Conservation (phyloP, 805 yeast species). For the Hanseniaspora guilliermondii region DNA sequence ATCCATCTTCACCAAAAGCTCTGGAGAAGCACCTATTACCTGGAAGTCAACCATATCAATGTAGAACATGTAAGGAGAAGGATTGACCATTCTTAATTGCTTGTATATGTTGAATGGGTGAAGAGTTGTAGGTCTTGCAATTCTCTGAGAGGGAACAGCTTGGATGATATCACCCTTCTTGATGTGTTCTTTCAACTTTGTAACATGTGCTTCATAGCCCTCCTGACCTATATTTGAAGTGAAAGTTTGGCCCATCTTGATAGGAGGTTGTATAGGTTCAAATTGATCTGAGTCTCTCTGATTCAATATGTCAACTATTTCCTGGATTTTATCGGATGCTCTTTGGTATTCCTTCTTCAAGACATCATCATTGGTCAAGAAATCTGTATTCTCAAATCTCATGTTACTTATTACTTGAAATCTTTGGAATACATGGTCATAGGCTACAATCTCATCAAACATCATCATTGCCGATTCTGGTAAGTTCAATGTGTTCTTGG, state of each 20-base stretch:
- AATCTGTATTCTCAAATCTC: slow-evolving; percentile 26
- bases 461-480: slow-evolving; percentile 92
- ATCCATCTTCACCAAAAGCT: slow-evolving; percentile 75
- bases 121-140: slow-evolving; percentile 83
- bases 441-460: slow-evolving; percentile 79
- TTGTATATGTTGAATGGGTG: slow-evolving; percentile 96
- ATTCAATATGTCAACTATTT: slow-evolving; percentile 32
- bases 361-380: slow-evolving; percentile 24
- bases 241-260: slow-evolving; percentile 54
- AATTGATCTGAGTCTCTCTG: background rate
- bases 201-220: slow-evolving; percentile 81
- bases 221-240: slow-evolving; percentile 84
- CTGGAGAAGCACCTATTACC: slow-evolving; percentile 96
- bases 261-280: slow-evolving; percentile 60
- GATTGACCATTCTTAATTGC: slow-evolving; percentile 89
- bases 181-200: slow-evolving; percentile 64
- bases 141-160: slow-evolving; percentile 96
- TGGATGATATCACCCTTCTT: slow-evolving; percentile 88
- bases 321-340: slow-evolving; percentile 49
- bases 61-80: slow-evolving; percentile 93
- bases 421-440: slow-evolving; percentile 87
- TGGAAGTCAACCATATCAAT: slow-evolving; percentile 87
- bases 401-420: slow-evolving; percentile 82
- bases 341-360: slow-evolving; percentile 37
- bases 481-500: slow-evolving; percentile 66